A percentile compares a stretch with the other conserved stretches of the same genome.
Conservation (phyloP, 805 yeast species). For the Saccharomycopsis synnaedendra region DNA sequence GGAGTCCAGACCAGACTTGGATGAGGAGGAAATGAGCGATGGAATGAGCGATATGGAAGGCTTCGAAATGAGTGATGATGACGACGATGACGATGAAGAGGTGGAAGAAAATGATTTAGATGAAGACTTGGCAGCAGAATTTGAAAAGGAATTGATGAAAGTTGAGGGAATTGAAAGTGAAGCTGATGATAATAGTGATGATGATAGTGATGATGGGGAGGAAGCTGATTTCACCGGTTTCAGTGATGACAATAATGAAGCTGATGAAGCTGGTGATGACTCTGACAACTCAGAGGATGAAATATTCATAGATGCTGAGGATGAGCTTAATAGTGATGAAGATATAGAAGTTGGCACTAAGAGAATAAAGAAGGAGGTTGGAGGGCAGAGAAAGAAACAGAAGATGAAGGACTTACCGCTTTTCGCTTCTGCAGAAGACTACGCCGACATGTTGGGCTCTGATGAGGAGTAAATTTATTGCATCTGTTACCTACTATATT, state of each 20-base stretch:
- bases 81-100: constrained; percentile 22
- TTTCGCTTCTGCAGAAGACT: constrained; percentile 84
- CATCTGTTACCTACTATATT: too few relatives aligned
- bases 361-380: constrained; percentile 20
- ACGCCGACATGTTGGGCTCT: constrained; percentile 21
- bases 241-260: constrained; percentile 18
- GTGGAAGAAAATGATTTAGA: constrained; percentile 20
- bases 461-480: constrained; percentile 2
- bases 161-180: constrained; percentile 23
- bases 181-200: constrained; percentile 20
- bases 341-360: constrained; percentile 17
- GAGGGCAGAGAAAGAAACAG: constrained; percentile 32
- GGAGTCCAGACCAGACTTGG: constrained; percentile 59
- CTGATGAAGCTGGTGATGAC: constrained; percentile 15
- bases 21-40: constrained; percentile 16
- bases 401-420: constrained; percentile 63
- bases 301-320: constrained; percentile 20
- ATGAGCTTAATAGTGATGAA: constrained; percentile 17
- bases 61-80: constrained; percentile 39
- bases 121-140: constrained; percentile 23
- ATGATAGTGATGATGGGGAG: constrained; percentile 19
- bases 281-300: constrained; percentile 11
- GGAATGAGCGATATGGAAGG: constrained; percentile 18
- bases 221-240: constrained; percentile 17
- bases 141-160: constrained; percentile 27